These are phyloP conservation scores for Inga leiocalycina DNA, from an alignment of 306 rosid species.

Conservation along the genomic window DNA sequence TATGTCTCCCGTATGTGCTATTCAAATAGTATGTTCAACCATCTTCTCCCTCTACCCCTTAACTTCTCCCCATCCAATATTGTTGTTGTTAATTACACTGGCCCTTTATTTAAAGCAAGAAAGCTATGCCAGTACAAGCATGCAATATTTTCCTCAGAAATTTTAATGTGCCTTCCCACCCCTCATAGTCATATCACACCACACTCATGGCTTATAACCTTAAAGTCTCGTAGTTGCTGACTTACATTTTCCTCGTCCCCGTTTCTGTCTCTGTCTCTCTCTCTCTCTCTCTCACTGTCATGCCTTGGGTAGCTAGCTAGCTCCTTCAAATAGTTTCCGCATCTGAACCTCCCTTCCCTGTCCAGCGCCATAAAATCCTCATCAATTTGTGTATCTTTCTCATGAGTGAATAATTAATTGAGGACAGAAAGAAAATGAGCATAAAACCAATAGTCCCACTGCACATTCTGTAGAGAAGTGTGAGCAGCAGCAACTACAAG, in stretches of 20 bases:
- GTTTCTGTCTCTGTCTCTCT: slow-evolving; percentile 14
- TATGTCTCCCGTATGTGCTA: background rate
- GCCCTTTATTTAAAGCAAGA: background rate
- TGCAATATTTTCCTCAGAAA: slow-evolving; percentile 42
- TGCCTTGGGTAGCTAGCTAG: slow-evolving; percentile 42
- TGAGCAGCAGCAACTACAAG: slow-evolving; percentile 23
- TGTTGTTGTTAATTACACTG: background rate
- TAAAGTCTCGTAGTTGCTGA: slow-evolving; percentile 47
- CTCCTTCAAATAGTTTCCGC: slow-evolving; percentile 58
- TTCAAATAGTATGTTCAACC: slow-evolving; percentile 20
- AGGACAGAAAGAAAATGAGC: background rate
- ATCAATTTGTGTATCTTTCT: background rate
- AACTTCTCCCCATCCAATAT: slow-evolving; percentile 7
- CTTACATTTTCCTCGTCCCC: background rate
- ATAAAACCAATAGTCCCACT: background rate
- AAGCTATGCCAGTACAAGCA: background rate
- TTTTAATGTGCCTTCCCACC: slow-evolving; percentile 19
- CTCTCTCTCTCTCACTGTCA: slow-evolving; percentile 45
- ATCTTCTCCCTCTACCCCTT: background rate
- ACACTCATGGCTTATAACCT: slow-evolving; percentile 40
- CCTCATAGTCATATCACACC: background rate
- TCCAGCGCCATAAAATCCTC: background rate
- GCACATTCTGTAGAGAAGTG: background rate
- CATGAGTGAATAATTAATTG: background rate
- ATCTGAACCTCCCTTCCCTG: slow-evolving; percentile 38